Conservation (phyloP, 1,284 basidiomycete genomes). For the Cryptococcus hybrid region DNA sequence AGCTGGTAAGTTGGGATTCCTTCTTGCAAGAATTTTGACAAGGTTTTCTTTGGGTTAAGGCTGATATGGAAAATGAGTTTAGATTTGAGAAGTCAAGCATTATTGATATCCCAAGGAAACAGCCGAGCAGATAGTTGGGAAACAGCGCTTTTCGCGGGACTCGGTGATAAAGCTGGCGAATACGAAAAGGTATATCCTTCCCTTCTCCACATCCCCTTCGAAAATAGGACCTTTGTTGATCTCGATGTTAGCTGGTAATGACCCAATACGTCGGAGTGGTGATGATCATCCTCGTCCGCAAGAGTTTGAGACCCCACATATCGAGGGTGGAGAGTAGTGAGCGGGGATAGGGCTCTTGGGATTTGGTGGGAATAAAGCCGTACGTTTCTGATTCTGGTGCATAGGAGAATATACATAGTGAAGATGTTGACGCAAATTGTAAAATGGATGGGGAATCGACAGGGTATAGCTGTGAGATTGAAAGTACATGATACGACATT, state of each 20-base stretch:
- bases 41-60: not conserved
- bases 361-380: constrained; percentile 45
- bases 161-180: constrained; percentile 50
- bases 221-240: constrained; percentile 1
- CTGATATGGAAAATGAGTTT: not conserved
- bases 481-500: constrained; percentile 44
- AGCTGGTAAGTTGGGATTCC: constrained; percentile 24
- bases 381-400: constrained; percentile 16
- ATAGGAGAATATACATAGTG: too few relatives aligned
- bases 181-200: constrained; percentile 30
- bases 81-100: constrained; percentile 38
- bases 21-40: not conserved
- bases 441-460: too few relatives aligned
- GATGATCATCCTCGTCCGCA: constrained; percentile 56
- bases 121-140: constrained; percentile 58
- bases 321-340: constrained; percentile 30
- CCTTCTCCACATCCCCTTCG: not conserved
- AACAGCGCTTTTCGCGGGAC: constrained; percentile 52
- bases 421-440: too few relatives aligned
- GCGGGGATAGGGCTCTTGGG: constrained; percentile 40
- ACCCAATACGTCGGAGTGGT: constrained; percentile 50
- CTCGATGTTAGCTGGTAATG: constrained; percentile 21
- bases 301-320: constrained; percentile 38
- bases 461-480: constrained; percentile 19
- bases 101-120: constrained; percentile 38